These are phyloP conservation scores for Candida manassasensis DNA, from an alignment of 805 yeast species.

Conservation along the genomic window DNA sequence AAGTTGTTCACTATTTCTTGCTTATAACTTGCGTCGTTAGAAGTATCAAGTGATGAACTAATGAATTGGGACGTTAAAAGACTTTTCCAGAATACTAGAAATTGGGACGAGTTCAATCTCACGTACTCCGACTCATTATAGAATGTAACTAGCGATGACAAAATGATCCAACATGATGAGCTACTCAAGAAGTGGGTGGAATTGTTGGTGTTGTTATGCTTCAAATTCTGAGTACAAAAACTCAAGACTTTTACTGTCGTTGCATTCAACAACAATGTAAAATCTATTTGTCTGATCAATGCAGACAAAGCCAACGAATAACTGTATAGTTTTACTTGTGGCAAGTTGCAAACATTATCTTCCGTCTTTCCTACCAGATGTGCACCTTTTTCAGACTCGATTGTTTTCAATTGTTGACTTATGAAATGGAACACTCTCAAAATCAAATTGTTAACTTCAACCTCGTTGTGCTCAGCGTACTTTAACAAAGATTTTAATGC, in stretches of 20 bases:
- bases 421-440: slow-evolving; percentile 27
- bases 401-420: slow-evolving; percentile 21
- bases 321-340: slow-evolving; percentile 22
- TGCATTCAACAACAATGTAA: slow-evolving; percentile 32
- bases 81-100: slow-evolving; percentile 41
- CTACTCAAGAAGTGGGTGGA: slow-evolving; percentile 20
- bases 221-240: slow-evolving; percentile 42
- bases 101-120: slow-evolving; percentile 39
- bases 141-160: slow-evolving; percentile 36
- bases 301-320: slow-evolving; percentile 34
- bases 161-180: slow-evolving; percentile 39
- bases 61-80: slow-evolving; percentile 39
- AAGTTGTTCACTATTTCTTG: slow-evolving; percentile 34
- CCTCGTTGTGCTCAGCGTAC: slow-evolving; percentile 25
- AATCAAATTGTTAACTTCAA: slow-evolving; percentile 33
- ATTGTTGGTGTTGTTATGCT: slow-evolving; percentile 25
- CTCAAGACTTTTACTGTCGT: slow-evolving; percentile 38
- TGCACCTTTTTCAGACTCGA: slow-evolving; percentile 9
- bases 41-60: slow-evolving; percentile 16
- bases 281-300: slow-evolving; percentile 31
- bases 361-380: slow-evolving; percentile 7
- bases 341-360: slow-evolving; percentile 17
- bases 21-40: slow-evolving; percentile 11
- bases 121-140: slow-evolving; percentile 40
- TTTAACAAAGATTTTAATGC: slow-evolving; percentile 27